phyloP scores from a whole-genome alignment of 106 monocot genomes.

The Chionographis japonica region DNA sequence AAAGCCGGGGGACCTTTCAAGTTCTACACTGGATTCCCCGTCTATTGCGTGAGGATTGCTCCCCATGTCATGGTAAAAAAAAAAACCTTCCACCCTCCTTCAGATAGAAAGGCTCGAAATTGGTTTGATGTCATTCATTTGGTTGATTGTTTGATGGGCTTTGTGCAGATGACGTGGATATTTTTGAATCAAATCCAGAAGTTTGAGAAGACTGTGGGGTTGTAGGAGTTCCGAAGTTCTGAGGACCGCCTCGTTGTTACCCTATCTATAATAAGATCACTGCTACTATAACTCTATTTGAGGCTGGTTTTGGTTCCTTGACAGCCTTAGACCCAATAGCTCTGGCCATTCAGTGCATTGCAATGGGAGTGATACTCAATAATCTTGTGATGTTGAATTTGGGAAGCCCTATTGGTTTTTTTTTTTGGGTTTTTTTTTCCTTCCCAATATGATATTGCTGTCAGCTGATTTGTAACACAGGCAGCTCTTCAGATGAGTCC shows the following conservation, averaged over 20 bases:
- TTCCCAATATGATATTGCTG: no score
- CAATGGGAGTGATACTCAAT: no score
- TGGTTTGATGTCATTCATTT: not conserved
- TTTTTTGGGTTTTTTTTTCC: no score
- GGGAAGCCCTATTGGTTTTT: no score
- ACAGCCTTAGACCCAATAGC: no score
- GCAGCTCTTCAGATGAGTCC: no score
- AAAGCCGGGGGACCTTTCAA: slow-evolving; percentile 66
- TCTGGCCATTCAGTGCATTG: no score
- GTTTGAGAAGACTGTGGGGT: slow-evolving; percentile 45
- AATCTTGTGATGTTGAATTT: no score
- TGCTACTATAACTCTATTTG: not conserved
- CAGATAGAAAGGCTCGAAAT: not conserved
- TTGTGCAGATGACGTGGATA: slow-evolving; percentile 78
- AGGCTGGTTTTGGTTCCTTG: slow-evolving; percentile 1
- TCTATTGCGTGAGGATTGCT: slow-evolving; percentile 80
- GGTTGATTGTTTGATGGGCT: slow-evolving; percentile 2
- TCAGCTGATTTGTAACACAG: no score
- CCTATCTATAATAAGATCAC: not conserved
- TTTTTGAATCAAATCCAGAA: slow-evolving; percentile 85
- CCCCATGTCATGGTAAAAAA: slow-evolving; percentile 76
- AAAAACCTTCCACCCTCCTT: not conserved
- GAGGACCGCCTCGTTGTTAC: not conserved
- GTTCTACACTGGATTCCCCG: slow-evolving; percentile 85
- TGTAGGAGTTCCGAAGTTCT: slow-evolving; percentile 18